These are phyloP conservation scores for Blastobotrys elegans DNA, from an alignment of 1,139 yeast species.

Conservation along the genomic window DNA sequence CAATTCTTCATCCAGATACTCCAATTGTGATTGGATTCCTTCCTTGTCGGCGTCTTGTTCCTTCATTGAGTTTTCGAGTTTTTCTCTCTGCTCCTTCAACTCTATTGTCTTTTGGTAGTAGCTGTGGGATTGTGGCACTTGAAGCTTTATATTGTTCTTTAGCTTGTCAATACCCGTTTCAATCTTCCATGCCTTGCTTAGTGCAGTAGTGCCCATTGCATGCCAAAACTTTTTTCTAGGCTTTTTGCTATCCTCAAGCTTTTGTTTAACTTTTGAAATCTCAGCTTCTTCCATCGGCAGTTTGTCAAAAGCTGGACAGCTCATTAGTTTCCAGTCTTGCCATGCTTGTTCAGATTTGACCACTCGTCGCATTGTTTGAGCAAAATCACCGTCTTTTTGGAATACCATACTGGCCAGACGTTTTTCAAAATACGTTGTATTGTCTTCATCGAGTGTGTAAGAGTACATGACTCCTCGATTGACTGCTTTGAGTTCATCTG, in stretches of 20 bases:
- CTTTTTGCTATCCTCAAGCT: slow-evolving; percentile 18
- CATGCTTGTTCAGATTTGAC: slow-evolving; percentile 31
- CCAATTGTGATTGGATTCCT: slow-evolving; percentile 14
- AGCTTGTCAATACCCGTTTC: slow-evolving; percentile 28
- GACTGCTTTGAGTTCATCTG: slow-evolving; percentile 18
- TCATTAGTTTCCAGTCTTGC: slow-evolving; percentile 35
- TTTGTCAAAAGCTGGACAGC: slow-evolving; percentile 32
- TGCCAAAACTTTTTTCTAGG: slow-evolving; percentile 30
- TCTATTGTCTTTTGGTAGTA: slow-evolving; percentile 19
- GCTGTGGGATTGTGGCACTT: slow-evolving; percentile 22
- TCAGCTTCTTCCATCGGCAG: slow-evolving; percentile 18
- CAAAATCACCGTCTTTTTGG: not conserved
- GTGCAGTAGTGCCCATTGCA: slow-evolving; percentile 36
- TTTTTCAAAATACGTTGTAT: slow-evolving; percentile 22
- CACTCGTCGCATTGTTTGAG: slow-evolving; percentile 13
- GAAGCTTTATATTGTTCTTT: slow-evolving; percentile 14
- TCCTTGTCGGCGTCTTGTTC: slow-evolving; percentile 4
- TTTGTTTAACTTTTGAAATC: slow-evolving; percentile 15
- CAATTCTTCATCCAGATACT: slow-evolving; percentile 13
- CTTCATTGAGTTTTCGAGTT: slow-evolving; percentile 3
- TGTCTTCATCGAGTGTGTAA: slow-evolving; percentile 21
- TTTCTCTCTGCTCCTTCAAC: not conserved
- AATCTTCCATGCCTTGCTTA: slow-evolving; percentile 32
- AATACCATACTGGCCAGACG: not conserved
- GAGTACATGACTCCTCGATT: slow-evolving; percentile 30